Base-by-base conservation (phyloP, 1,284 basidiomycete genomes). In the Xerocomus minutiporus region DNA sequence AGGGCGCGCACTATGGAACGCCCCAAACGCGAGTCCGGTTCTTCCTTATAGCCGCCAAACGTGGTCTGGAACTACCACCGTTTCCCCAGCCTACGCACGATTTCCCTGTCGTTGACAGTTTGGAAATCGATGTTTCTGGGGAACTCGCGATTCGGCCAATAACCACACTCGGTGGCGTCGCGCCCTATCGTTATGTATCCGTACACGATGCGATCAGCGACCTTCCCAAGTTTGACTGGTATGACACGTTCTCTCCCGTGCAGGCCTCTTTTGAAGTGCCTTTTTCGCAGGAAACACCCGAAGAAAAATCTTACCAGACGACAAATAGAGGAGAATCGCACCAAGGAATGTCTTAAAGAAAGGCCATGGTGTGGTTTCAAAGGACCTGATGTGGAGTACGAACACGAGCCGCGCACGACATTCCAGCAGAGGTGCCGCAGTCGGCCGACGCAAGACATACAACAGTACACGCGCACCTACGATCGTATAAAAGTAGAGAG, bases 81-180 rank as follows among this genome's bases (percentile, higher is more conserved):
- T 64, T 89, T n/a, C 88, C 88, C 1, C 75, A 81, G 50, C 84
- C 86, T 0, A 82, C 84, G 1, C 86, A 91, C 52, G 73, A 81
- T 52, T 86, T 85, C 55, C 78, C 79, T 0, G 48, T 63, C 0
- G 48, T 64, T 4, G 73, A 78, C 29, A 57, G 62, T 0, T 65
- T 86, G n/a, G 63, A 71, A 9, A 77, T 87, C 39, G 75, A 72
- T 43, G 68, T 82, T 45, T 70, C 77, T 2, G 73, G 73, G 28
- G 72, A 66, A 5, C 60, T 69, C 15, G 50, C 57, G 0, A 65
- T 82, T 28, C 61, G 59, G 5, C 79, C 82, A 0, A 76, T 86
- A n/a, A 69, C 67, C 5, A 74, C 73, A 1, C 57, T 65, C 9
- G 56, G 60, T 28, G 83, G 84, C 0, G 74, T 71, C 1, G 81